Conservation (phyloP, 1,284 basidiomycete species). For the Clitocybe nebularis region DNA sequence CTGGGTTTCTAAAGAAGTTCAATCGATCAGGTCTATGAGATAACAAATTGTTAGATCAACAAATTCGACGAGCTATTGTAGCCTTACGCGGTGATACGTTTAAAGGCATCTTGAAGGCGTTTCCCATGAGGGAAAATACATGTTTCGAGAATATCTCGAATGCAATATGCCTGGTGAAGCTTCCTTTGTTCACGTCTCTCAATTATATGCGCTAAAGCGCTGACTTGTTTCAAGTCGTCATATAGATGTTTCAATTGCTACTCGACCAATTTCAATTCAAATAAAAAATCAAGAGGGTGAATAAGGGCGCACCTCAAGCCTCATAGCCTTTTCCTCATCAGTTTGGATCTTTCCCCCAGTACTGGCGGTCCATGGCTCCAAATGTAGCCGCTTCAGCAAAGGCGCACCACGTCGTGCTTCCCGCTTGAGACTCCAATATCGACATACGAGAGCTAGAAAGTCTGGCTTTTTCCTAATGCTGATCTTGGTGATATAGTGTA, state of each 20-base stretch:
- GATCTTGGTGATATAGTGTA: slow-evolving; percentile 75
- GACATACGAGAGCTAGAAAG: slow-evolving; percentile 77
- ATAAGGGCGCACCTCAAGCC: slow-evolving; percentile 63
- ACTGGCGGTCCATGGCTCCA: slow-evolving; percentile 96
- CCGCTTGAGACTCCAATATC: slow-evolving; percentile 96
- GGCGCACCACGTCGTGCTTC: slow-evolving; percentile 93
- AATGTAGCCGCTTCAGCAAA: slow-evolving; percentile 87
- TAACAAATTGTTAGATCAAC: slow-evolving; percentile 9
- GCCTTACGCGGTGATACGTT: slow-evolving; percentile 63
- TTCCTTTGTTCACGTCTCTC: slow-evolving; percentile 86
- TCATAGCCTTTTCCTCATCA: slow-evolving; percentile 81
- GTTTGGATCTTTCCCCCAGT: slow-evolving; percentile 63
- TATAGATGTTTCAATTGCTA: slow-evolving; percentile 72
- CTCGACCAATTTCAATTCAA: background rate
- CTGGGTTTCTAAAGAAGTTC: slow-evolving; percentile 78
- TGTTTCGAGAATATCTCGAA: slow-evolving; percentile 64
- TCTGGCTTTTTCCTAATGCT: slow-evolving; percentile 73
- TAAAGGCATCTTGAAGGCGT: slow-evolving; percentile 62
- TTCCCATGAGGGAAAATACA: slow-evolving; percentile 68
- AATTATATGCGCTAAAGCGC: slow-evolving; percentile 67
- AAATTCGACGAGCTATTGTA: background rate
- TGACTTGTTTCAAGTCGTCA: slow-evolving; percentile 75
- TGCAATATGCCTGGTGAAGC: slow-evolving; percentile 65
- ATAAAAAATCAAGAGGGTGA: background rate
- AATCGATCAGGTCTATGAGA: slow-evolving; percentile 65